Base-by-base conservation (phyloP, 371 early-diverging fungal species). In the Circinella minor region DNA sequence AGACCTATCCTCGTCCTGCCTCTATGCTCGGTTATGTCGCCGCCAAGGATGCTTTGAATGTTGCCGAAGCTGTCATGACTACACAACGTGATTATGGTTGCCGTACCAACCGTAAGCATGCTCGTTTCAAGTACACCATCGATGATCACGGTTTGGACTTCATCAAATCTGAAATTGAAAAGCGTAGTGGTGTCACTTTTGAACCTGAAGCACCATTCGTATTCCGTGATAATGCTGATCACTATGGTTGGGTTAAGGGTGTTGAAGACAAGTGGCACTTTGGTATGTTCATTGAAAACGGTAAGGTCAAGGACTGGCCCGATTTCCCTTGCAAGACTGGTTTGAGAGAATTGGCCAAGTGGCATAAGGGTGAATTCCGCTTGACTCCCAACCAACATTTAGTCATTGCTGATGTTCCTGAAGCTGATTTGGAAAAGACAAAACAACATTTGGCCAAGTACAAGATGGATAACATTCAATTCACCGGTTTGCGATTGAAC, bases 51-150 rank as follows among this genome's bases (percentile, higher is more conserved):
- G 95, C 93, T 43, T 82, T 95, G 67, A 83, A 81, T 34, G 91
- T 94, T 47, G 92, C 90, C 67, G 95, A 95, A 75, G 90, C 92
- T 80, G 94, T 96, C 38, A 91, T 96, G 89, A 81, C 91, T 0
- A 94, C 95, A 43, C 97, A 97, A 83, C 89, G 97, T 65, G 97
- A 97, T 77, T 91, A 89, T 75, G 97, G 97, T 72, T 95, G 95
- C 86, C 92, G 97, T 72, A 90, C 91, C 81, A 97, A 97, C 92
- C 93, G 97, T 79, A 95, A 95, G 88, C 97, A 97, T 81, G 97
- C 97, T 18, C 93, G 97, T 71, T 85, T 97, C 74, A 97, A 97
- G 92, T 97, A 97, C 87, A 97, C 97, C 59, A 93, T 96, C 71
- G 96, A 97, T 68, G 96, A 96, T 79, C 90, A 93, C 71, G 94